phyloP scores from a whole-genome alignment of 78 protist species.

The Dictyostelium capitatum region DNA sequence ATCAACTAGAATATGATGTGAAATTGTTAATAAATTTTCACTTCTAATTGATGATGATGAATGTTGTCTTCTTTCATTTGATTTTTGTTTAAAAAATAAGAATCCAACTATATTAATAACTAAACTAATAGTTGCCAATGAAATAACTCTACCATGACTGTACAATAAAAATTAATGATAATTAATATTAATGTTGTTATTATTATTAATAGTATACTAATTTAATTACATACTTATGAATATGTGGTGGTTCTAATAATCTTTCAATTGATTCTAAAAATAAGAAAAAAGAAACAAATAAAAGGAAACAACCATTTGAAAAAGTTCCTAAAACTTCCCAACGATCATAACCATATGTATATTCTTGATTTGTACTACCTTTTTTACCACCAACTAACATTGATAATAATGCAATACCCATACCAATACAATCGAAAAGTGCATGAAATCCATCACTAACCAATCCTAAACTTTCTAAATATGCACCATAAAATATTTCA shows the following conservation, averaged over 20 bases:
- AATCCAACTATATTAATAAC: constrained; percentile 57
- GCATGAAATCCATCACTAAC: constrained; percentile 81
- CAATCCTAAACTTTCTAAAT: constrained; percentile 73
- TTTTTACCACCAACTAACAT: constrained; percentile 72
- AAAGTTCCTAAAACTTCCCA: constrained; percentile 80
- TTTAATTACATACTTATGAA: constrained; percentile 49
- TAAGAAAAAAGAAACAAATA: constrained; percentile 79
- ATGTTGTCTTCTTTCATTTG: constrained; percentile 27
- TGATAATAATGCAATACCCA: constrained; percentile 41
- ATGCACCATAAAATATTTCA: constrained; percentile 78
- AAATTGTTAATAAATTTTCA: constrained; percentile 52
- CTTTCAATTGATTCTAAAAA: constrained; percentile 80
- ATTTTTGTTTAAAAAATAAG: constrained; percentile 55
- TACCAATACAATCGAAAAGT: constrained; percentile 76
- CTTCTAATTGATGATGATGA: constrained; percentile 35
- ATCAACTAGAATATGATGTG: constrained; percentile 67
- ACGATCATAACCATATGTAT: constrained; percentile 83
- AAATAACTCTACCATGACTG: constrained; percentile 77
- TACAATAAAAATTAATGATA: neutral
- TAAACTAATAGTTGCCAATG: constrained; percentile 62
- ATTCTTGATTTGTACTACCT: constrained; percentile 28
- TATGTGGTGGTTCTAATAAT: constrained; percentile 80
- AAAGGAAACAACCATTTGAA: constrained; percentile 71
- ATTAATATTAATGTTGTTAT: neutral
- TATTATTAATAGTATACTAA: neutral